A percentile compares a stretch with the other conserved stretches of the same genome.
Evolutionary conservation across 2,329 filamentous ascomycete genomes (phyloP).

Genomic region (Lanzia echinophila): DNA sequence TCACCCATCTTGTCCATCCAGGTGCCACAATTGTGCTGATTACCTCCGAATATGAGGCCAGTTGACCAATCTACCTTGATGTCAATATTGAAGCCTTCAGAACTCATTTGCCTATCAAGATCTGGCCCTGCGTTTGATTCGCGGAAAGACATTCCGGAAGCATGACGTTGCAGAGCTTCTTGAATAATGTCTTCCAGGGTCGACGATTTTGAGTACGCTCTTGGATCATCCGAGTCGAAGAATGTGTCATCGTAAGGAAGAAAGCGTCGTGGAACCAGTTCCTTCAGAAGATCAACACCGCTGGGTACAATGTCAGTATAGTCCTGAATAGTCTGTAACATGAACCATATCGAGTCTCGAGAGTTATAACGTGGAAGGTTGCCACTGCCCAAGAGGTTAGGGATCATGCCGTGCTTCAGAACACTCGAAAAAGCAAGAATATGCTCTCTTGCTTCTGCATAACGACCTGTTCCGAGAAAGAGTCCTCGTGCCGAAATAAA

Average conservation of each 20-base stretch:
- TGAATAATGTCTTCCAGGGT: conserved; percentile 86
- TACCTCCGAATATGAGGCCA: conserved; percentile 90
- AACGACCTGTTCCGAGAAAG: conserved; percentile 85
- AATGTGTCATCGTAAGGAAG: conserved; percentile 93
- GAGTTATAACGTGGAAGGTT: conserved; percentile 89
- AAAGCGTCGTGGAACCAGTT: conserved; percentile 77
- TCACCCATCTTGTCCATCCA: conserved; percentile 99
- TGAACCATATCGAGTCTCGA: conserved; percentile 96
- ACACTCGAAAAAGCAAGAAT: conserved; percentile 93
- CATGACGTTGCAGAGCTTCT: conserved; percentile 87
- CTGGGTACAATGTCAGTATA: conserved; percentile 77
- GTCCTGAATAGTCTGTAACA: conserved; percentile 91
- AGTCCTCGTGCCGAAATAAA: conserved; percentile 93
- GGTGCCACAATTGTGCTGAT: conserved; percentile 90
- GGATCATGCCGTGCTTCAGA: conserved; percentile 96
- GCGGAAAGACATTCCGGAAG: conserved; percentile 80
- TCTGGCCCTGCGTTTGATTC: conserved; percentile 88
- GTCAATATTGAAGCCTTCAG: conserved; percentile 86
- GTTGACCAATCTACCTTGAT: conserved; percentile 87
- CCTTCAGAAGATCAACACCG: conserved; percentile 65
- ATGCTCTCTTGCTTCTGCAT: conserved; percentile 83
- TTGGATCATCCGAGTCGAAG: conserved; percentile 73
- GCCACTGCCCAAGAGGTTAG: conserved; percentile 83
- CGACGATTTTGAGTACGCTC: conserved; percentile 79
- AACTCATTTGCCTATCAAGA: conserved; percentile 88